Percentiles rank a stretch among this genome's conserved stretches.
These are phyloP conservation scores for Hyphopichia buzzinii DNA, from an alignment of 1,139 yeast species.

Conservation along the genomic window DNA sequence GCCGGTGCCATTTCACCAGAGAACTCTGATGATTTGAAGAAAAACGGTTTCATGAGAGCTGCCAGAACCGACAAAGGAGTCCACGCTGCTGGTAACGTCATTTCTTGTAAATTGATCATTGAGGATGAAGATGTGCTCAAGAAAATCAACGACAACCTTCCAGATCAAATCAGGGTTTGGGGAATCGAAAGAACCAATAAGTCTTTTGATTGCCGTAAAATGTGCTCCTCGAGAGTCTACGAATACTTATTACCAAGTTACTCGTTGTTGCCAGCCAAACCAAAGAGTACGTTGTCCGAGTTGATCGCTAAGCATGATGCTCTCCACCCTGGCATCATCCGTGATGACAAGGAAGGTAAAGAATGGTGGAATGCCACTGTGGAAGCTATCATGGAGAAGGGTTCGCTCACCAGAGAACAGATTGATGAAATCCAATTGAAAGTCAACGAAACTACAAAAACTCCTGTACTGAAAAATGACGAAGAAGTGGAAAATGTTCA, in stretches of 20 bases:
- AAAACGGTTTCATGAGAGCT: conserved; percentile 90
- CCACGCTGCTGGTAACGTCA: conserved; percentile 96
- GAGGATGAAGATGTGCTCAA: conserved; percentile 79
- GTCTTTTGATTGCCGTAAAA: conserved; percentile 89
- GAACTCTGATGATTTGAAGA: conserved; percentile 86
- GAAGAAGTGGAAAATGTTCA: conserved; percentile 24
- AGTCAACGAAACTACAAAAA: conserved; percentile 10
- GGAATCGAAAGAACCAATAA: conserved; percentile 87
- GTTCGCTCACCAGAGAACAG: conserved; percentile 48
- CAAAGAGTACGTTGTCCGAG: conserved; percentile 60
- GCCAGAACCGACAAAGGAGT: conserved; percentile 99
- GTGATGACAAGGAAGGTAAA: conserved; percentile 65
- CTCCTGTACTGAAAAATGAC: conserved; percentile 9
- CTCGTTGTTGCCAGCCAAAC: conserved; percentile 87
- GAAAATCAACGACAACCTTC: conserved; percentile 71
- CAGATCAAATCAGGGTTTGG: conserved; percentile 89
- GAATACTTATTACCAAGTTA: conserved; percentile 93
- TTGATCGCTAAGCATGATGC: conserved; percentile 53
- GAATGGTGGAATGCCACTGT: conserved; percentile 68
- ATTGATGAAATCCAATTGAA: conserved; percentile 19
- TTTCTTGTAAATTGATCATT: conserved; percentile 81
- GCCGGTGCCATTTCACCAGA: conserved; percentile 92
- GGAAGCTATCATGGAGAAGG: conserved; percentile 39
- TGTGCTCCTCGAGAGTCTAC: conserved; percentile 92
- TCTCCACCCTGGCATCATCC: conserved; percentile 57